Base-by-base conservation (phyloP, 164 flowering plant species). In the Houttuynia cordata region DNA sequence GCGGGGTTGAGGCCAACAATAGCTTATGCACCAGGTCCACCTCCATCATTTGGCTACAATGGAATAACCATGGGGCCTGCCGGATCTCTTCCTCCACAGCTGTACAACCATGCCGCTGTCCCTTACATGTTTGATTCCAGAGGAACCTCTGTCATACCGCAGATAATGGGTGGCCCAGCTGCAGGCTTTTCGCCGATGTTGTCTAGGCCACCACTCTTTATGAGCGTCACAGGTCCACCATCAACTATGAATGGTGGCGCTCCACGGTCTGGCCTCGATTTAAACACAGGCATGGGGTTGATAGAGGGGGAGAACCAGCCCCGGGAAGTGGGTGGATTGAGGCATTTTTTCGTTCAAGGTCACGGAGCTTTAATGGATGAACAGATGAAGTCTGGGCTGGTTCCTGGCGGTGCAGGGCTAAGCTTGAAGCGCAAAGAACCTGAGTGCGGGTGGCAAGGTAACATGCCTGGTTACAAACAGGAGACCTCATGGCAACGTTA, bases 371-470 rank as follows among this genome's bases (percentile, higher is more conserved):
- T 74, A 8, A 53, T 73, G 69, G 94, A 79, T 20, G 95, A 80
- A 64, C 85, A 73, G 51, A 39, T 69, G 62, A 69, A 81, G 71
- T 20, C 57, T 12, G 53, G 52, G 5, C 34, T 66, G 23, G 85
- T 73, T 57, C 71, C 81, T 9, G 62, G 74, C 3, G 70, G 87
- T 65, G 76, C 85, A 9, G 80, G 77, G 24, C 59, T 57, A 75
- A 75, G 64, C 77, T 62, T 63, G 22, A 92, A 86, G 64, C 74
- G 97, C 58, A 86, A 81, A 75, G 97, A 89, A 69, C 87, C 92
- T 2, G 97, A 90, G 14, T 59, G 77, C 51, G 91, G 87, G 24
- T 83, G 85, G 87, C 94, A 84, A 25, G 25, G 67, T 5, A 81
- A 62, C 69, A 70, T 78, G 10, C 59, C 64, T 22, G 67, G 62